Percentiles rank a stretch among this genome's conserved stretches.
phyloP scores from a whole-genome alignment of 2,329 filamentous ascomycete species.

The Dothidotthia symphoricarpi region DNA sequence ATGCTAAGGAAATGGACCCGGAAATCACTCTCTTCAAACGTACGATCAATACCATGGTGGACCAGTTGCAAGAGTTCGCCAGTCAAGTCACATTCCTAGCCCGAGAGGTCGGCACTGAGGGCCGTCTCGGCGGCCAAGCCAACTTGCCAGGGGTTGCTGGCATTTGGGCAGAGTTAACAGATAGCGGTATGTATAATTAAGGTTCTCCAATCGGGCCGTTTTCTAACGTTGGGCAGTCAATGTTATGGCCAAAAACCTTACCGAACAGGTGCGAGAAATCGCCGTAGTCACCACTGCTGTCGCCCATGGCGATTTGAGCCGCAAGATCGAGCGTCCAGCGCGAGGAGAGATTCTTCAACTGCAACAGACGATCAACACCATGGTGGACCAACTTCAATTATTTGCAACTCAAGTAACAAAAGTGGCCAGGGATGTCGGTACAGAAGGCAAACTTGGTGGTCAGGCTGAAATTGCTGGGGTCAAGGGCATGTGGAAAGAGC shows the following conservation, averaged over 20 bases:
- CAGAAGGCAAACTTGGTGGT: slow-evolving; percentile 62
- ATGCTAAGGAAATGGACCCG: slow-evolving; percentile 94
- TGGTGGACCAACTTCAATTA: slow-evolving; percentile 65
- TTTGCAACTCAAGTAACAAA: slow-evolving; percentile 65
- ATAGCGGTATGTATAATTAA: slow-evolving; percentile 45
- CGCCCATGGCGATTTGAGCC: slow-evolving; percentile 87
- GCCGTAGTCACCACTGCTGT: slow-evolving; percentile 95
- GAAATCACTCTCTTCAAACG: slow-evolving; percentile 98
- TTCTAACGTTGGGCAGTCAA: slow-evolving; percentile 61
- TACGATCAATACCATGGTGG: slow-evolving; percentile 99
- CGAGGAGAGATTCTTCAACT: slow-evolving; percentile 92
- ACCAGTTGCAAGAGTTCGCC: slow-evolving; percentile 93
- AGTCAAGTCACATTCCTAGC: slow-evolving; percentile 94
- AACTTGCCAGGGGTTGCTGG: slow-evolving; percentile 92
- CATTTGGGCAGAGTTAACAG: slow-evolving; percentile 94
- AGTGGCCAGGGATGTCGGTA: slow-evolving; percentile 63
- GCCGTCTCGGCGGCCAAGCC: slow-evolving; percentile 88
- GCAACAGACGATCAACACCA: slow-evolving; percentile 79
- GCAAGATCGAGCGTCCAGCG: slow-evolving; percentile 93
- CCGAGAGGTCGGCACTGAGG: slow-evolving; percentile 93
- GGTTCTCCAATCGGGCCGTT: slow-evolving; percentile 17
- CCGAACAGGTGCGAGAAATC: slow-evolving; percentile 95
- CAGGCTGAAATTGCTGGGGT: slow-evolving; percentile 65
- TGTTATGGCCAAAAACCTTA: slow-evolving; percentile 97
- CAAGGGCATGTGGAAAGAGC: slow-evolving; percentile 63